These are phyloP conservation scores for Ogataea populi-albae DNA, from an alignment of 805 yeast species.

Conservation along the genomic window DNA sequence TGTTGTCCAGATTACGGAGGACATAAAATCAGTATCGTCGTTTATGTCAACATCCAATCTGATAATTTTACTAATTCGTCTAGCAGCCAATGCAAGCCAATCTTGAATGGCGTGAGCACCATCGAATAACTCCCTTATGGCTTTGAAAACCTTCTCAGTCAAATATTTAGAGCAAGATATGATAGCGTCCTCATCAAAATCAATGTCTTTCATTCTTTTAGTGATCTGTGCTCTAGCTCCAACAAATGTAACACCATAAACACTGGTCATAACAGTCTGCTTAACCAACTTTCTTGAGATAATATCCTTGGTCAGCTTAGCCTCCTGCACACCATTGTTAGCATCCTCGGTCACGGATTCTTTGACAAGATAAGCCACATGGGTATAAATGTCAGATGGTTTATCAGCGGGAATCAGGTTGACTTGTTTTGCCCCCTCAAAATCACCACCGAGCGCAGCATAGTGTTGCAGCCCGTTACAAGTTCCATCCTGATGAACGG, in stretches of 20 bases:
- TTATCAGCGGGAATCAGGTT: conserved; percentile 66
- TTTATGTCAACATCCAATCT: conserved; percentile 59
- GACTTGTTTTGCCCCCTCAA: conserved; percentile 79
- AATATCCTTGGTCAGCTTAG: conserved; percentile 53
- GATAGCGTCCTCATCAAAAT: conserved; percentile 39
- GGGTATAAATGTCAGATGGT: conserved; percentile 76
- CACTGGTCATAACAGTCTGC: conserved; percentile 98
- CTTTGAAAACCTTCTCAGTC: conserved; percentile 73
- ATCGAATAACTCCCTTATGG: conserved; percentile 79
- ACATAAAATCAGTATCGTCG: conserved; percentile 62
- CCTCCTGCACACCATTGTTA: conserved; percentile 51
- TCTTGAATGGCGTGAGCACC: conserved; percentile 96
- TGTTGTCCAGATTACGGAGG: conserved; percentile 96
- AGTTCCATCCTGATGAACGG: conserved; percentile 85
- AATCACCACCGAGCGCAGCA: conserved; percentile 84
- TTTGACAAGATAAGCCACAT: conserved; percentile 64
- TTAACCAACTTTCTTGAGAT: conserved; percentile 86
- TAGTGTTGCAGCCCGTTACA: conserved; percentile 85
- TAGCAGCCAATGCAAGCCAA: conserved; percentile 90
- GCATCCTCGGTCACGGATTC: conserved; percentile 53
- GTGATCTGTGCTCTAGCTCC: conserved; percentile 91
- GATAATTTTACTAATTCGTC: conserved; percentile 72
- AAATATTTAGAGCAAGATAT: conserved; percentile 54
- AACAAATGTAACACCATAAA: conserved; percentile 91
- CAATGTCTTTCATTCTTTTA: conserved; percentile 64